A percentile compares a stretch with the other conserved stretches of the same genome.
phyloP scores from a whole-genome alignment of 306 rosid genomes.

The Vigna radiata region DNA sequence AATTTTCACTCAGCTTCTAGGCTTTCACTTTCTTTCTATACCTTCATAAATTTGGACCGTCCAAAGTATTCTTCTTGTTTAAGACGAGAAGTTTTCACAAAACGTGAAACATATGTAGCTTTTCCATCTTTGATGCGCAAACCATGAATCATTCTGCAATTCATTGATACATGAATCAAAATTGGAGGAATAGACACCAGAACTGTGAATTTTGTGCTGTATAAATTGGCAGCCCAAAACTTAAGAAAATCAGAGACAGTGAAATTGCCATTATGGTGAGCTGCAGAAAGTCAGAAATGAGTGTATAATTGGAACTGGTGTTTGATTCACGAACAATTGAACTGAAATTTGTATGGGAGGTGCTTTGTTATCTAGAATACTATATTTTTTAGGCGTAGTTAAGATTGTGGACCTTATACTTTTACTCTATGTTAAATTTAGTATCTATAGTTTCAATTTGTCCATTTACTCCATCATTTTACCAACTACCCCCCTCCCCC shows the following conservation, averaged over 20 bases:
- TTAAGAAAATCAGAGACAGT: conserved; percentile 13
- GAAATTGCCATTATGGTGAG: conserved; percentile 3
- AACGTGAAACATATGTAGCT: conserved; percentile 89
- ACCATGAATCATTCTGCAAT: conserved; percentile 94
- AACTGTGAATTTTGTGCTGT: conserved; percentile 13
- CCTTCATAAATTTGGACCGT: conserved; percentile 92
- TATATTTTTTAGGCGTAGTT: not conserved
- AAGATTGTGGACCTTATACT: not conserved
- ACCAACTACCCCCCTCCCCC: not conserved
- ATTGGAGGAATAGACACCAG: conserved; percentile 20
- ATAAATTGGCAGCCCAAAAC: conserved; percentile 5
- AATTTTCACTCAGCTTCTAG: conserved; percentile 28
- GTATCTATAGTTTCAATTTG: not conserved
- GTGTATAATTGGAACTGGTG: conserved; percentile 3
- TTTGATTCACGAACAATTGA: conserved; percentile 26
- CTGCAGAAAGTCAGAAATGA: conserved; percentile 22
- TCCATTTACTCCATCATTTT: not conserved
- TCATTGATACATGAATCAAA: conserved; percentile 29
- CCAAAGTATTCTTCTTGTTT: conserved; percentile 92
- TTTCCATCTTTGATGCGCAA: conserved; percentile 94
- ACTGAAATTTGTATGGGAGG: not conserved
- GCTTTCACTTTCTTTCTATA: conserved; percentile 34
- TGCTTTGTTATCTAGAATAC: not conserved
- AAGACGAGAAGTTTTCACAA: conserved; percentile 79
- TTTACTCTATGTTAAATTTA: not conserved